Percentiles rank a stretch among this genome's conserved stretches.
Conservation (phyloP, 768 basidiomycete genomes). For the Leccinum uliginosum region DNA sequence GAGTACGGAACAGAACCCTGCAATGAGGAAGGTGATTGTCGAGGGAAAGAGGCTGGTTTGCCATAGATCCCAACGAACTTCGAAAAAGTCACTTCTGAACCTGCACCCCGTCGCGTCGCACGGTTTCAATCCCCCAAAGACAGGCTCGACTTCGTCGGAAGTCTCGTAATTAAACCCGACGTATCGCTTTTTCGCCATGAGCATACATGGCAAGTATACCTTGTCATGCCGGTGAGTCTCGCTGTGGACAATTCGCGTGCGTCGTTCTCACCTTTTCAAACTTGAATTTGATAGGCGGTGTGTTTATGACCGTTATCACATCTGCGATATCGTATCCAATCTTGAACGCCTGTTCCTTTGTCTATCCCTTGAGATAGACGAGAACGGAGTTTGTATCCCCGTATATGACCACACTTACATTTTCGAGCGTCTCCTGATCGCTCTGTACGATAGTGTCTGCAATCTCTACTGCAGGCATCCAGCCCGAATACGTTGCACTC, state of each 20-base stretch:
- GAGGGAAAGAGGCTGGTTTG: not conserved
- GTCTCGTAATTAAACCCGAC: conserved; percentile 95
- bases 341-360: conserved; percentile 89
- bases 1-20: conserved; percentile 86
- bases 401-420: conserved; percentile 81
- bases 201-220: conserved; percentile 91
- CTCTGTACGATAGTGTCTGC: conserved; percentile 98
- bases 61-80: conserved; percentile 50
- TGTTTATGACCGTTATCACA: conserved; percentile 79
- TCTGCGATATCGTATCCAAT: conserved; percentile 94
- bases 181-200: conserved; percentile 98
- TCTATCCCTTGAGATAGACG: conserved; percentile 82
- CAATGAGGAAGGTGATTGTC: not conserved
- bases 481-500: conserved; percentile 86
- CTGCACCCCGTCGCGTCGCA: conserved; percentile 85
- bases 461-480: conserved; percentile 98
- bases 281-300: conserved; percentile 89
- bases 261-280: conserved; percentile 78
- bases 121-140: conserved; percentile 97
- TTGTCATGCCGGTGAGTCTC: conserved; percentile 25
- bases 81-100: conserved; percentile 80
- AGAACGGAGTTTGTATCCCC: conserved; percentile 98
- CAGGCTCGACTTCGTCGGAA: conserved; percentile 70
- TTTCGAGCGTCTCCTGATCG: conserved; percentile 91
- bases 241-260: not conserved